Conservation (phyloP, 805 yeast genomes). For the Ogataea corticis region DNA sequence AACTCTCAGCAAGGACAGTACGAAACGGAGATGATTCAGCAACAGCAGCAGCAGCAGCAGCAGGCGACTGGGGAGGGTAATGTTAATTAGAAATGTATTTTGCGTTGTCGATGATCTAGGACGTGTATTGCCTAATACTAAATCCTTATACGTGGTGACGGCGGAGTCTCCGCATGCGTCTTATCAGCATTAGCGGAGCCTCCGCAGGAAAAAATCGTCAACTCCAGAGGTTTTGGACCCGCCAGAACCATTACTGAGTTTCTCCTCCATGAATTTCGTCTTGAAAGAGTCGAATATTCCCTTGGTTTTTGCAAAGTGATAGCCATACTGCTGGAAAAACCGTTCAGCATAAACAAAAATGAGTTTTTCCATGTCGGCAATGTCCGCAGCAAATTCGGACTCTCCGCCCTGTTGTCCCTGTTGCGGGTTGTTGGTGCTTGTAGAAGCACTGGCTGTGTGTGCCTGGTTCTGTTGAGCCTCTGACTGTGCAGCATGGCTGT, state of each 20-base stretch:
- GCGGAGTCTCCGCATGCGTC: slow-evolving; percentile 21
- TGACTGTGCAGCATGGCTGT: slow-evolving; percentile 7
- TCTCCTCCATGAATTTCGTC: slow-evolving; percentile 35
- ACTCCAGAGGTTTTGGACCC: slow-evolving; percentile 17
- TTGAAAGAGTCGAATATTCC: slow-evolving; percentile 33
- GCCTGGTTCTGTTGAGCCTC: slow-evolving; percentile 5
- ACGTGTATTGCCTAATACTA: neutral
- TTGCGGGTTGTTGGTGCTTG: neutral
- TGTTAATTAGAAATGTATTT: neutral
- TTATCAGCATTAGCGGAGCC: slow-evolving; percentile 14
- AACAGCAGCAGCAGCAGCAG: slow-evolving; percentile 22
- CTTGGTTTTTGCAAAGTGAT: slow-evolving; percentile 29
- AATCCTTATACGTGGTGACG: neutral
- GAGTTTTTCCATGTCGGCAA: slow-evolving; percentile 35
- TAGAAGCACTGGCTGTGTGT: neutral
- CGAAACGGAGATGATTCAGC: slow-evolving; percentile 27
- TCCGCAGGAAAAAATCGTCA: slow-evolving; percentile 25
- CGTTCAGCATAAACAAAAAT: slow-evolving; percentile 34
- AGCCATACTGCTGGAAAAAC: slow-evolving; percentile 31
- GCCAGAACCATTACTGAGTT: slow-evolving; percentile 18
- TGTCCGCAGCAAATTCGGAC: slow-evolving; percentile 18
- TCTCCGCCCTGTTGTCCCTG: neutral
- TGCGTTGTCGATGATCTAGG: neutral
- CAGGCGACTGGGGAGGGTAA: slow-evolving; percentile 10
- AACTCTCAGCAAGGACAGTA: slow-evolving; percentile 21